Percentiles rank a stretch among this genome's conserved stretches.
phyloP scores from a whole-genome alignment of 441 rosid genomes.

The Heliophila coronopifolia region DNA sequence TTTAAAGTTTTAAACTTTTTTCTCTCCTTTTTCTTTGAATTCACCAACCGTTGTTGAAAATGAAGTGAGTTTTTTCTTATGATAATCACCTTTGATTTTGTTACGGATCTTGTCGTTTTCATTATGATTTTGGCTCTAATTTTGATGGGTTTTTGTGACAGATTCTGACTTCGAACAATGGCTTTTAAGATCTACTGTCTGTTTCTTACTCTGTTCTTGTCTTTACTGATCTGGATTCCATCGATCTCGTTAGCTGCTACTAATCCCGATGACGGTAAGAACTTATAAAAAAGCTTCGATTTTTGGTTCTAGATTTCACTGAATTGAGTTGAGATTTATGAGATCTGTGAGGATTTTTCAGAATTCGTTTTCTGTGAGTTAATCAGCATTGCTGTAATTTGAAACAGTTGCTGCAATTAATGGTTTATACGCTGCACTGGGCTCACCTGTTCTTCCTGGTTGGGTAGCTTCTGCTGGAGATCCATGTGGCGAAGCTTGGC shows the following conservation, averaged over 20 bases:
- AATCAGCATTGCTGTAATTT: constrained; percentile 44
- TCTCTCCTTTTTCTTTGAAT: constrained; percentile 18
- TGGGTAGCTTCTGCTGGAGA: constrained; percentile 93
- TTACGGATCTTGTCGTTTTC: constrained; percentile 22
- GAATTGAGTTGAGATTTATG: constrained; percentile 8
- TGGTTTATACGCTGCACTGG: constrained; percentile 58
- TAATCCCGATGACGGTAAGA: constrained; percentile 72
- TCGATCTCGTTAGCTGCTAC: constrained; percentile 55
- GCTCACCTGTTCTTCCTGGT: constrained; percentile 73
- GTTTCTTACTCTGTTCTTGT: constrained; percentile 36
- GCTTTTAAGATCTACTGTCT: constrained; percentile 43
- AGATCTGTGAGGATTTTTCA: constrained; percentile 17
- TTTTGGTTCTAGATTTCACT: constrained; percentile 8
- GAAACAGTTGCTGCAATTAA: constrained; percentile 79
- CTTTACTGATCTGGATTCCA: constrained; percentile 50
- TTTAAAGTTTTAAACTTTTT: constrained; percentile 18
- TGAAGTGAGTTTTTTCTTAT: constrained; percentile 25
- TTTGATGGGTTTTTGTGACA: too few species aligned
- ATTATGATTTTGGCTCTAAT: too few species aligned
- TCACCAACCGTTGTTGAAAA: constrained; percentile 29
- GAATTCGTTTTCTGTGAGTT: not conserved
- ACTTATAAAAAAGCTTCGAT: not conserved
- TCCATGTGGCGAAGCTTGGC: constrained; percentile 92
- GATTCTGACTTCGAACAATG: constrained; percentile 39
- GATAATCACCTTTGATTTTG: not conserved